Evolutionary conservation across 2,329 filamentous ascomycete genomes (phyloP), one percentile per base, ranked within the genome.

Genomic region (Colletotrichum gigasporum): DNA sequence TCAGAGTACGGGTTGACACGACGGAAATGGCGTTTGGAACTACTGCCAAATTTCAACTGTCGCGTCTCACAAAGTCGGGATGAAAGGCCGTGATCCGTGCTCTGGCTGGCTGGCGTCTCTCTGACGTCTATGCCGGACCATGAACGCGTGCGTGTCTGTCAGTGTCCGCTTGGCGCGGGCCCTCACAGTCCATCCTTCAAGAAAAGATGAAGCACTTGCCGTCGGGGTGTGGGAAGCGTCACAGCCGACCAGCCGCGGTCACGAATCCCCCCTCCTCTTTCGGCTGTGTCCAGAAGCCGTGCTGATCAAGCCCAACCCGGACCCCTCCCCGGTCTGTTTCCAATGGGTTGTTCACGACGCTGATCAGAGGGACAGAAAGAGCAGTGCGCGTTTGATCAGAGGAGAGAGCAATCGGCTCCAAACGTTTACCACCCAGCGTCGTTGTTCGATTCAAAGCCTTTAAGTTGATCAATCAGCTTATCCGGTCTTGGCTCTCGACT

Each of bases 211-310:
- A 30, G 56, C 56, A 50, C 16, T 64, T 55, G 41, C 22, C 22
- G 56, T 61, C 35, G 42, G 48, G 56, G 20, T 16, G 16, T n/a
- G n/a, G 10, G 7, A 26, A 34, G n/a, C 44, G 45, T 48, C 45
- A 30, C 45, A 12, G 20, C 37, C 26, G 12, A 20, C 50, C 41
- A 12, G 22, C 6, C 34, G 12, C 26, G 45, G n/a, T 24, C 22
- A 56, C 16, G 42, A 22, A 24, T 5, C 47, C 50, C 18, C n/a
- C 37, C 32, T 54, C 51, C 35, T 12, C 52, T 59, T 34, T 37
- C 56, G 61, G 61, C 41, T 61, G 48, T 44, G 28, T 22, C 16
- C 39, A 64, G 54, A 16, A 54, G 41, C 61, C 61, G 56, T 64
- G 56, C 28, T 61, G 61, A 64, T 64, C 61, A 61, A 41, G 28